Evolutionary conservation across 345 rosid species (phyloP), one percentile per base, ranked within the genome.

Genomic region (Gossypioides kirkii): DNA sequence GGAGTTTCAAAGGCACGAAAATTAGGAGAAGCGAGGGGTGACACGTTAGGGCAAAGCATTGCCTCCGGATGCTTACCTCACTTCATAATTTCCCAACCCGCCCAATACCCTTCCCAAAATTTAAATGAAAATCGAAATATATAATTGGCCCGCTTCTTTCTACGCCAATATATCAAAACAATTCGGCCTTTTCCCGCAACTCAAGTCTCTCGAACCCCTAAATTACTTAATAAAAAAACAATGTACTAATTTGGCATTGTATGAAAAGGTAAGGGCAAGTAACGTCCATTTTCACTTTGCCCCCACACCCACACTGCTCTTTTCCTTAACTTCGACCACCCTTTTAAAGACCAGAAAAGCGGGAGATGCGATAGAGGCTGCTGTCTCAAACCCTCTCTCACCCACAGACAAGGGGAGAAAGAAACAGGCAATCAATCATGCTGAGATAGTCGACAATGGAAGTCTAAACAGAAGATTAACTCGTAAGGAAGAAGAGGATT

Each of bases 301-400:
- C 67, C 66, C 41, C 75, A 28, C 66, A 28, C 20, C 25, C 74
- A 25, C 69, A 25, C 69, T 55, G 70, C 14, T 74, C 79, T 28
- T 65, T 8, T 26, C 79, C 71, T 77, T 26, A 53, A 63, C 79
- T 59, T 64, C 64, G 3, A 78, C 71, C 62, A n/a, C 66, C 78
- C 84, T 79, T 89, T 71, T 84, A 91, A 89, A 69, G 78, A 77
- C 86, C 84, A 74, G 87, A 82, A 84, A 86, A 87, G 98, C 98
- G 96, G 94, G 94, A 89, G 96, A 63, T 77, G 82, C 67, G 59
- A 59, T 69, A 72, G 45, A 79, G 81, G 79, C 77, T 10, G 73
- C 80, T 67, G 77, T 70, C 50, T 22, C 23, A 58, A 74, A 22
- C 10, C 60, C 43, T 38, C 46, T 43, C 25, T 20, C 53, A 9